A percentile compares a stretch with the other conserved stretches of the same genome.
These are phyloP conservation scores for Vickermania ingenoplastis DNA, from an alignment of 208 protist species.

Conservation along the genomic window DNA sequence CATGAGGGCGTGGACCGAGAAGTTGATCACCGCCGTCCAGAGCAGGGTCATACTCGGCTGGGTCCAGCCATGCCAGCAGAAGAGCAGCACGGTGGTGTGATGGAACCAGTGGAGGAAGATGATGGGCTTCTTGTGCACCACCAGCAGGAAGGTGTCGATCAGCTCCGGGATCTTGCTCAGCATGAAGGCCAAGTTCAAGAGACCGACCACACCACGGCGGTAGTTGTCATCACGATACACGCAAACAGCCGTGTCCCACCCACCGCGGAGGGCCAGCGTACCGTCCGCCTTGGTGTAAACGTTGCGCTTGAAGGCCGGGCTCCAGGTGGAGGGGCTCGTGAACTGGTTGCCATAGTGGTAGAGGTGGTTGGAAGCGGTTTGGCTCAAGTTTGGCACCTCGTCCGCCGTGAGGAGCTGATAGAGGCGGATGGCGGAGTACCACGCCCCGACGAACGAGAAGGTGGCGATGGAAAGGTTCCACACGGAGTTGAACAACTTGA, in stretches of 20 bases:
- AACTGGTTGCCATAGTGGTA: background rate
- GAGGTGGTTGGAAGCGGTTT: background rate
- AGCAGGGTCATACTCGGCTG: conserved; percentile 38
- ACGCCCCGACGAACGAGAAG: conserved; percentile 60
- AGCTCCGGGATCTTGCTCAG: conserved; percentile 85
- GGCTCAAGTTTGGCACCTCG: conserved; percentile 20
- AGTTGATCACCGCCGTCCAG: conserved; percentile 90
- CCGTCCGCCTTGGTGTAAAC: conserved; percentile 2
- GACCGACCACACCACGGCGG: conserved; percentile 21
- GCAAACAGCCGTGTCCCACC: conserved; percentile 34
- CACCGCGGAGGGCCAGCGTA: conserved; percentile 17
- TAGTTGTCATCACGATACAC: conserved; percentile 34
- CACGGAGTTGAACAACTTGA: conserved; percentile 39
- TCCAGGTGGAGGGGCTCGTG: background rate
- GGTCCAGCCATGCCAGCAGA: conserved; percentile 80
- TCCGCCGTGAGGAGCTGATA: conserved; percentile 28
- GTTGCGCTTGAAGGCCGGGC: background rate
- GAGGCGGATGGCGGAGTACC: conserved; percentile 42
- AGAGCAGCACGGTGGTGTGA: conserved; percentile 86
- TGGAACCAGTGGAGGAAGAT: conserved; percentile 92
- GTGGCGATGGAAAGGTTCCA: conserved; percentile 79
- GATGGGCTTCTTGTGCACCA: conserved; percentile 77
- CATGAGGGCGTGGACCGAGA: conserved; percentile 91
- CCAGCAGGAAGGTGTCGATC: conserved; percentile 79
- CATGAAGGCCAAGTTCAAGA: conserved; percentile 60